phyloP scores from a whole-genome alignment of 176 grass and related monocot genomes.

The Saccharum officinarum region DNA sequence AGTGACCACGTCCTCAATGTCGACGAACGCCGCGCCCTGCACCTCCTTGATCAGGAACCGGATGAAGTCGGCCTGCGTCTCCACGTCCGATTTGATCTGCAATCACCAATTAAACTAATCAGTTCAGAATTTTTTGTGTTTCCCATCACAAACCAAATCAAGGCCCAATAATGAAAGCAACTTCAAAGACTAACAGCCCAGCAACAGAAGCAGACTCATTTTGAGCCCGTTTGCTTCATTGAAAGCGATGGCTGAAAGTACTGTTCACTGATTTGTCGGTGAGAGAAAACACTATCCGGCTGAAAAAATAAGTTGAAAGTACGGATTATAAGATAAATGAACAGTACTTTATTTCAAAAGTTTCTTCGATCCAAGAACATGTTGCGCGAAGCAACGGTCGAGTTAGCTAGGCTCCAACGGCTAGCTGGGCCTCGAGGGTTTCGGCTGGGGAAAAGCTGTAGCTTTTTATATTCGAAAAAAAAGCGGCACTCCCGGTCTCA shows the following conservation, averaged over 20 bases:
- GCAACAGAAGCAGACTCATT: not conserved
- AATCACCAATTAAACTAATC: not conserved
- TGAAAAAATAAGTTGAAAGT: too few relatives aligned
- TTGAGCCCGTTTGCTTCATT: too few relatives aligned
- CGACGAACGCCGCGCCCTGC: conserved; percentile 51
- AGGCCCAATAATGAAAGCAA: not conserved
- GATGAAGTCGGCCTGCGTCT: conserved; percentile 95
- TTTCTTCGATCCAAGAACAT: not conserved
- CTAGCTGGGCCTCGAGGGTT: conserved; percentile 11
- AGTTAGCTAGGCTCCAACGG: conserved; percentile 19
- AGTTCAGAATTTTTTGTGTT: not conserved
- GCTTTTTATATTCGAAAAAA: not conserved
- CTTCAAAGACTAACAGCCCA: not conserved
- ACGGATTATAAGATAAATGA: too few relatives aligned
- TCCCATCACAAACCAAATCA: not conserved
- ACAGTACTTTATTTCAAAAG: not conserved
- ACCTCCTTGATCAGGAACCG: conserved; percentile 92
- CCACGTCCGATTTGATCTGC: conserved; percentile 90
- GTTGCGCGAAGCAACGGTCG: conserved; percentile 52
- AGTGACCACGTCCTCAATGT: conserved; percentile 94
- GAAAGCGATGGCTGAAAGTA: too few relatives aligned
- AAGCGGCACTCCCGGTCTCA: too few relatives aligned
- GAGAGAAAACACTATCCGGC: too few relatives aligned
- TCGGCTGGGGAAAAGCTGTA: not conserved
- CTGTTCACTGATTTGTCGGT: too few relatives aligned